phyloP scores from a whole-genome alignment of 495 filamentous ascomycete genomes.

The Neurospora intermedia region DNA sequence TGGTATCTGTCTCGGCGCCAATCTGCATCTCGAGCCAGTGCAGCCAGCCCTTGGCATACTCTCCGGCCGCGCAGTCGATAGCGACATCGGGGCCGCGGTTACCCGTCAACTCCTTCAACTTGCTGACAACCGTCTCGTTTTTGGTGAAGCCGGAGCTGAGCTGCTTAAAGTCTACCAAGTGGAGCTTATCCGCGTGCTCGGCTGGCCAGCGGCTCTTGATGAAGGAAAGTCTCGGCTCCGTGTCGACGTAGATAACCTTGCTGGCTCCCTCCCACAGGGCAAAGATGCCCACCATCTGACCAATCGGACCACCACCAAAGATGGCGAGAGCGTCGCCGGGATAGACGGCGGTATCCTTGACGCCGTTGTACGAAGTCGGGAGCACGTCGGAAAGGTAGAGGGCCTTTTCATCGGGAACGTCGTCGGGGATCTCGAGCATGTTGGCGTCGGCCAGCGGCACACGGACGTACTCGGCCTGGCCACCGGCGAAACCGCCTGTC shows the following conservation, averaged over 20 bases:
- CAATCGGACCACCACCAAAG: constrained; percentile 71
- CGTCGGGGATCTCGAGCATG: constrained; percentile 66
- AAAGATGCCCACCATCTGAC: constrained; percentile 70
- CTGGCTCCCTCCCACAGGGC: constrained; percentile 59
- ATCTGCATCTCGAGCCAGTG: constrained; percentile 67
- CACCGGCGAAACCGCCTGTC: constrained; percentile 80
- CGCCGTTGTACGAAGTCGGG: constrained; percentile 66
- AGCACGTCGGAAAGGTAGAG: constrained; percentile 77
- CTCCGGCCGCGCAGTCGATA: constrained; percentile 75
- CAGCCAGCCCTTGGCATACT: constrained; percentile 75
- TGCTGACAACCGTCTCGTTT: constrained; percentile 52
- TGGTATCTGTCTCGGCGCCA: constrained; percentile 75
- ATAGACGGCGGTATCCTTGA: constrained; percentile 75
- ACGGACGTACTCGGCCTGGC: constrained; percentile 79
- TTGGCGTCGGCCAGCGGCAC: constrained; percentile 80
- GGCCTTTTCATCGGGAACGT: constrained; percentile 75
- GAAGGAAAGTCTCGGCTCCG: constrained; percentile 63
- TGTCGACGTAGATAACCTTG: constrained; percentile 74
- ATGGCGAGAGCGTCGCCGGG: constrained; percentile 72
- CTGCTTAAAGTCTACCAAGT: constrained; percentile 36
- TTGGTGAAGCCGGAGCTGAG: constrained; percentile 34
- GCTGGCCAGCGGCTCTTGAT: constrained; percentile 50
- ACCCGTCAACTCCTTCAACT: constrained; percentile 61
- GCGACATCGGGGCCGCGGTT: constrained; percentile 62
- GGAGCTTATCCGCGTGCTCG: constrained; percentile 27